Evolutionary conservation across 176 grass and related monocot species (phyloP), one percentile per base, ranked within the genome.

Genomic region (Zea luxurians): DNA sequence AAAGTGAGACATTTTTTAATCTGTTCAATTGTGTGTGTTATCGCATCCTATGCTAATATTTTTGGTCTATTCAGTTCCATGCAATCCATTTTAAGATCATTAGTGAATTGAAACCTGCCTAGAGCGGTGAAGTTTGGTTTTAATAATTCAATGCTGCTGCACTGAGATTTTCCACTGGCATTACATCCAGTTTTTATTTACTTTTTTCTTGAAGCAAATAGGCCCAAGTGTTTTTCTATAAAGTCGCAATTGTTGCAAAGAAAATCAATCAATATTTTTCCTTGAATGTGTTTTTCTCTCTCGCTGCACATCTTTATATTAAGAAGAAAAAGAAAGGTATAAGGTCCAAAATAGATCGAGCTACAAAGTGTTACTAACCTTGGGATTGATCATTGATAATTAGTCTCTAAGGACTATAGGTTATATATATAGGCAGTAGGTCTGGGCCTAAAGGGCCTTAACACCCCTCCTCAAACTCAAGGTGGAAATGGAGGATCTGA

Each of bases 91-190:
- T 68, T 45, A 46, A 68, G 6, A 67, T 42, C 4, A 43, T 68
- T 41, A 20, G 40, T 8, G 63, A 66, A 67, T 17, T 44, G 64
- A 67, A 67, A 67, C 64, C 38, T 41, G 6, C 63, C 3, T 66
- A 66, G 64, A 67, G 40, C 16, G 16, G 64, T 20, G 64, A 67
- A 68, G 38, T 68, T 68, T 68, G 9, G 41, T 45, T 68, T 45
- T 68, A 68, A 68, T 42, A 42, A 45, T 17, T 17, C 41, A 44
- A 35, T 61, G 59, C 20, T 61, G 20, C 10, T 68, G 41, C 40
- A 66, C 8, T 68, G 40, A 20, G 1, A 43, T 45, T 45, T 68
- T 68, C 10, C 38, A 17, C 65, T 67, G 16, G 40, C 40, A 34
- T 61, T 61, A 35, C 41, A 20, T 68, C 42, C 12, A 4, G n/a